A percentile compares a stretch with the other conserved stretches of the same genome.
Evolutionary conservation across 169 alveolate species (phyloP).

Genomic region (Plasmodium falciparum): DNA sequence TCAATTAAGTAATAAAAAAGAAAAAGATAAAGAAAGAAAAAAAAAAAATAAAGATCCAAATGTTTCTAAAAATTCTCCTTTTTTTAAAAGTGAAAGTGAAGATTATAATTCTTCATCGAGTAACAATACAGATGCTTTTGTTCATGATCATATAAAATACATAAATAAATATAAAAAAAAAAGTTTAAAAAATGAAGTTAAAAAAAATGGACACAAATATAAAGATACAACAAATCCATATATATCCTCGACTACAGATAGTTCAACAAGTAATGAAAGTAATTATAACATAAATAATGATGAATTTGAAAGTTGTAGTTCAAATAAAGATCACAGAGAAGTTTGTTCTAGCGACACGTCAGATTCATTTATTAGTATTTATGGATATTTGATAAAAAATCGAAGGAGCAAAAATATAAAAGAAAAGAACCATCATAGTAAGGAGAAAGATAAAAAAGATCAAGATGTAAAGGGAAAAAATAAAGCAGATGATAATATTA

Average conservation of each 20-base stretch:
- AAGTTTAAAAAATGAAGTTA: slow-evolving; percentile 5
- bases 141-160: slow-evolving; percentile 15
- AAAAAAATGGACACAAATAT: slow-evolving; percentile 8
- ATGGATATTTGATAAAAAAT: slow-evolving; percentile 57
- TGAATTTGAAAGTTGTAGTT: slow-evolving; percentile 39
- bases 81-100: slow-evolving; percentile 53
- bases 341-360: slow-evolving; percentile 24
- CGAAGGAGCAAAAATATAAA: slow-evolving; percentile 14
- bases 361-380: slow-evolving; percentile 60
- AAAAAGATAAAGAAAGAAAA: not conserved
- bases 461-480: not conserved
- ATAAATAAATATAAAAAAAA: slow-evolving; percentile 25
- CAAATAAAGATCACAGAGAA: slow-evolving; percentile 35
- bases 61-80: not conserved
- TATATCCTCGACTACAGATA: slow-evolving; percentile 59
- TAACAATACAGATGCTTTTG: slow-evolving; percentile 34
- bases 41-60: slow-evolving; percentile 18
- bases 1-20: not conserved
- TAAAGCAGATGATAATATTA: not conserved
- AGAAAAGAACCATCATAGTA: not conserved
- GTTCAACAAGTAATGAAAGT: slow-evolving; percentile 52
- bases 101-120: slow-evolving; percentile 46
- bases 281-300: slow-evolving; percentile 32
- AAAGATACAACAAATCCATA: slow-evolving; percentile 15
- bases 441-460: slow-evolving; percentile 2